These are phyloP conservation scores for Triticum turgidum DNA, from an alignment of 176 grass and related monocot genomes.

Conservation along the genomic window DNA sequence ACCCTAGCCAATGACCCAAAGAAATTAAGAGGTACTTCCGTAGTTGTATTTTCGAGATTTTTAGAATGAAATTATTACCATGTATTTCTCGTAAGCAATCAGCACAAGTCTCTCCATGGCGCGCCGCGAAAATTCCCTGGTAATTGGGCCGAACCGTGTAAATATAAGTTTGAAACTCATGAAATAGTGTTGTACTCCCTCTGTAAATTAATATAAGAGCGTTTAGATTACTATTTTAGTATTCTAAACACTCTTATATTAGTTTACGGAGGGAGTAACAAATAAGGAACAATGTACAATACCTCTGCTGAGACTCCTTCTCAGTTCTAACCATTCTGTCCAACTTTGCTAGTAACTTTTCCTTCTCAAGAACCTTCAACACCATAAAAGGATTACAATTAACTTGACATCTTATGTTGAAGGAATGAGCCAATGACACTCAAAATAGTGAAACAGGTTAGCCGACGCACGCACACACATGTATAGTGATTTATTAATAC, in stretches of 20 bases:
- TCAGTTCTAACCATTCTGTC: slow-evolving; percentile 42
- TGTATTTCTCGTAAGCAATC: slow-evolving; percentile 64
- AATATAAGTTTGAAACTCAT: slow-evolving; percentile 29
- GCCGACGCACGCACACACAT: neutral
- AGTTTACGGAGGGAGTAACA: neutral
- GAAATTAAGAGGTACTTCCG: slow-evolving; percentile 24
- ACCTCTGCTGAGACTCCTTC: slow-evolving; percentile 64
- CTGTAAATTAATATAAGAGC: too few relatives aligned
- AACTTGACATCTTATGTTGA: slow-evolving; percentile 11
- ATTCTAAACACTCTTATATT: too few relatives aligned
- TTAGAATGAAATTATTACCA: slow-evolving; percentile 54
- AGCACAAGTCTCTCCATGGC: slow-evolving; percentile 62
- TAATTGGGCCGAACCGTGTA: neutral
- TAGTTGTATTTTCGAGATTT: slow-evolving; percentile 9
- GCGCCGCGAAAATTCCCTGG: slow-evolving; percentile 53
- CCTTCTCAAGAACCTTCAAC: slow-evolving; percentile 60
- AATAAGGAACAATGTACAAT: slow-evolving; percentile 21
- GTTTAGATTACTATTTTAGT: too few relatives aligned
- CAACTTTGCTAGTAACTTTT: slow-evolving; percentile 57
- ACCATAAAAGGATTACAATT: slow-evolving; percentile 31
- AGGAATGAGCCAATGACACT: neutral
- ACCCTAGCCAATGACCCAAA: slow-evolving; percentile 18
- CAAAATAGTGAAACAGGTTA: slow-evolving; percentile 18
- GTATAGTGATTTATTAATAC: slow-evolving; percentile 29
- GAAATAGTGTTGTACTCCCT: neutral